Evolutionary conservation across 2,329 filamentous ascomycete species (phyloP).

Genomic region (Fusarium xyrophilum): DNA sequence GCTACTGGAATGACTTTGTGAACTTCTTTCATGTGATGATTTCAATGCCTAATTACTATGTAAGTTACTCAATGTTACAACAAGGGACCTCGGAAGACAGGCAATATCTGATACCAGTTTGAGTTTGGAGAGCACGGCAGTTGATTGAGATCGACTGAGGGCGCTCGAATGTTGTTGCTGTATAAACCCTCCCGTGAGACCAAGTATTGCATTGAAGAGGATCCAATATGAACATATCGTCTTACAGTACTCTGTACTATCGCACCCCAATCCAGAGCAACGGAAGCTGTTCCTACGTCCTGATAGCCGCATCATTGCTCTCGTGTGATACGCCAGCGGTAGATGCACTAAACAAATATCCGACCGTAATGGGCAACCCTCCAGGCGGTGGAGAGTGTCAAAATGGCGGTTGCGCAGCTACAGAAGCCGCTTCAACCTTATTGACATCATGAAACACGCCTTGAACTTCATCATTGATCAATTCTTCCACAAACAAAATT

Average conservation of each 20-base stretch:
- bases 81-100: not conserved
- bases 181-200: not conserved
- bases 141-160: not conserved
- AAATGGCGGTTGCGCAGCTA: conserved; percentile 30
- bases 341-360: not conserved
- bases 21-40: not conserved
- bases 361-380: not conserved
- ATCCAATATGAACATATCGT: not conserved
- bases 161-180: not conserved
- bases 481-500: not conserved
- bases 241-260: not conserved
- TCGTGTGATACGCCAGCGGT: not conserved
- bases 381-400: conserved; percentile 39
- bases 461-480: not conserved
- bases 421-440: not conserved
- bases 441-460: conserved; percentile 35
- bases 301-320: not conserved
- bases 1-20: not conserved
- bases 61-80: not conserved
- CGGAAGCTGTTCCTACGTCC: not conserved
- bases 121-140: not conserved
- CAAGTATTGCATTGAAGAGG: accelerated
- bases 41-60: no score
- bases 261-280: not conserved
- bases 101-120: not conserved